Evolutionary conservation across 352 stramenopile genomes (phyloP), one percentile per base, ranked within the genome.

Genomic region (Phytophthora megakarya): DNA sequence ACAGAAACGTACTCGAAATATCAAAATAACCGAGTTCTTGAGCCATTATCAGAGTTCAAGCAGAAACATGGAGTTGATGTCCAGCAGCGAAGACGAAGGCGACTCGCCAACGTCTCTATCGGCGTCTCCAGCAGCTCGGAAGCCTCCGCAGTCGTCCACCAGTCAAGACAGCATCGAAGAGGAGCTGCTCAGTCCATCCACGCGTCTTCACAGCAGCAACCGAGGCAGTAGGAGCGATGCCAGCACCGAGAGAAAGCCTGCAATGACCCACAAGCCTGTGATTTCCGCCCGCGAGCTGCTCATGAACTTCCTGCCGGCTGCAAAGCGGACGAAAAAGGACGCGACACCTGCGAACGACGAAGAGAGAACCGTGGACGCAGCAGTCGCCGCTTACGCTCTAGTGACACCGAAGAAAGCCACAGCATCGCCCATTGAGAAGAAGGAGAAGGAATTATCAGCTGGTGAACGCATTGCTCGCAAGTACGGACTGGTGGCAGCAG

Each of bases 201-300:
- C 49, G 4, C 42, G 38, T 19, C 3, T 48, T 7, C 45, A 61
- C 22, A 16, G 13, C 30, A 12, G 6, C 7, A 21, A 52, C 12
- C 48, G 32, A 30, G 13, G 7, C 25, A 12, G 13, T 11, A n/a
- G n/a, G n/a, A n/a, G n/a, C n/a, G 9, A 7, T 9, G 9, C 16
- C 42, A 25, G 26, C 32, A 13, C 33, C 7, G 21, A 60, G n/a
- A 52, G 45, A 52, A 4, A n/a, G 23, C 7, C 32, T 5, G 15
- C 25, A 22, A 40, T 28, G 19, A 11, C 21, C 19, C 49, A 62
- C 23, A 92, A 92, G 51, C 81, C 72, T 16, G 75, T 89, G 45
- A 75, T 92, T 26, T 92, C 83, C 2, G 83, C 80, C 13, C 77
- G 70, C 13, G 79, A 80, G 28, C 74, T 89, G 66, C 72, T 92